Evolutionary conservation across 805 yeast species (phyloP), one percentile per base, ranked within the genome.

Genomic region (Yamadazyma endophytica): DNA sequence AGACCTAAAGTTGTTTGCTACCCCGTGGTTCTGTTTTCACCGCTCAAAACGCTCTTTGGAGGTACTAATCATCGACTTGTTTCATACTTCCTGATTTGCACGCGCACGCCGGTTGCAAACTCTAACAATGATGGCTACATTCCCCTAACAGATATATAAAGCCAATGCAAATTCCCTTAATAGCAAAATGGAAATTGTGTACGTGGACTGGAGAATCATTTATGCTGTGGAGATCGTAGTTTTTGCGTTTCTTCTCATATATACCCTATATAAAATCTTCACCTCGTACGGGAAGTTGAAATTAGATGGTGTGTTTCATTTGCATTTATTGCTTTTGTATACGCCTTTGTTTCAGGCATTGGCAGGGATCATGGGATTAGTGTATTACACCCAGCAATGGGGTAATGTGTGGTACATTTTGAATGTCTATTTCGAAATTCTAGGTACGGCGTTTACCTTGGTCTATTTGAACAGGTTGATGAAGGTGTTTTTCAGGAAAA

Each of bases 321-420:
- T 30, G 12, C 29, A 33, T 13, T 14, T 27, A 5, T 25, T 37
- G 9, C 19, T 33, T 11, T 20, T 37, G 17, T 33, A 30, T 19
- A 34, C 40, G 6, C 17, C 35, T 24, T 30, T 32, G 9, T 32
- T 36, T 36, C 40, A 37, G 14, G 28, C 29, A 5, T 13, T 36
- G 14, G 33, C 40, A 3, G 26, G 24, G 8, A 20, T 24, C 9
- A 8, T 32, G n/a, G 40, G 36, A 3, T 22, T 36, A 11, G 34
- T 32, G 7, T 36, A 28, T 27, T 21, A 26, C 5, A 32, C 33
- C 21, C 19, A 19, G 19, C 13, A 13, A 13, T 30, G 29, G 32
- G 19, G 11, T 12, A 29, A 32, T 24, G 37, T 24, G 9, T 35
- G 39, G 39, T 31, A 31, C 25, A 28, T 27, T 8, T 17, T 35